Evolutionary conservation across 345 rosid genomes (phyloP).

Genomic region (Pugionium cornutum): DNA sequence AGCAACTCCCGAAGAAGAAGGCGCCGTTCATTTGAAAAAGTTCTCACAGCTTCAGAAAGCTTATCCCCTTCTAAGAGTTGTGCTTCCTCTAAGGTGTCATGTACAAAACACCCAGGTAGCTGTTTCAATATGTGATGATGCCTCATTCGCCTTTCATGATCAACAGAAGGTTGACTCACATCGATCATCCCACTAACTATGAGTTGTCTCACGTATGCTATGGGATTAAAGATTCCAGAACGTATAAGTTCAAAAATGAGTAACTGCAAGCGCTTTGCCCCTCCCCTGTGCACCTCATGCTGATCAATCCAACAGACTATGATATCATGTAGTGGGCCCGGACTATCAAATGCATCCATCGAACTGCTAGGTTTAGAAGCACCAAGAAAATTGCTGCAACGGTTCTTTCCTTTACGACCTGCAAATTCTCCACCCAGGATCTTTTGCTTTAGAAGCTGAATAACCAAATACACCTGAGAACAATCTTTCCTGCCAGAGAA

Average conservation of each 20-base stretch:
- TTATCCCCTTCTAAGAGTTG: constrained; percentile 58
- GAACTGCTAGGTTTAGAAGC: constrained; percentile 39
- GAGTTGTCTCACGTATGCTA: constrained; percentile 89
- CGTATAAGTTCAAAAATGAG: constrained; percentile 74
- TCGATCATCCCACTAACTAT: constrained; percentile 87
- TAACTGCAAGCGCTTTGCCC: constrained; percentile 70
- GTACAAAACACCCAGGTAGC: constrained; percentile 71
- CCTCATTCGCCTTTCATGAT: constrained; percentile 62
- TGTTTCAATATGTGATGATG: constrained; percentile 81
- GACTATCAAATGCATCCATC: constrained; percentile 73
- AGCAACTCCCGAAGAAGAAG: constrained; percentile 65
- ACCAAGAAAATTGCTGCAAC: constrained; percentile 40
- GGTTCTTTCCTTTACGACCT: constrained; percentile 43
- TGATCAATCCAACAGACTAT: constrained; percentile 98
- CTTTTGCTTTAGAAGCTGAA: constrained; percentile 76
- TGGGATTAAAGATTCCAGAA: constrained; percentile 84
- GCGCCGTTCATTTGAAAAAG: constrained; percentile 78
- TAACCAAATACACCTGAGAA: constrained; percentile 77
- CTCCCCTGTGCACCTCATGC: constrained; percentile 77
- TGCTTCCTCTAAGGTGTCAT: constrained; percentile 64
- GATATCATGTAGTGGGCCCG: constrained; percentile 91
- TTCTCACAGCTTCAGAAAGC: constrained; percentile 61
- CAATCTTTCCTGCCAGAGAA: constrained; percentile 82
- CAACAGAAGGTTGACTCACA: constrained; percentile 47
- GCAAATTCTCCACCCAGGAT: constrained; percentile 53